Base-by-base conservation (phyloP, 2,329 filamentous ascomycete genomes). In the Gliomastix tumulicola region DNA sequence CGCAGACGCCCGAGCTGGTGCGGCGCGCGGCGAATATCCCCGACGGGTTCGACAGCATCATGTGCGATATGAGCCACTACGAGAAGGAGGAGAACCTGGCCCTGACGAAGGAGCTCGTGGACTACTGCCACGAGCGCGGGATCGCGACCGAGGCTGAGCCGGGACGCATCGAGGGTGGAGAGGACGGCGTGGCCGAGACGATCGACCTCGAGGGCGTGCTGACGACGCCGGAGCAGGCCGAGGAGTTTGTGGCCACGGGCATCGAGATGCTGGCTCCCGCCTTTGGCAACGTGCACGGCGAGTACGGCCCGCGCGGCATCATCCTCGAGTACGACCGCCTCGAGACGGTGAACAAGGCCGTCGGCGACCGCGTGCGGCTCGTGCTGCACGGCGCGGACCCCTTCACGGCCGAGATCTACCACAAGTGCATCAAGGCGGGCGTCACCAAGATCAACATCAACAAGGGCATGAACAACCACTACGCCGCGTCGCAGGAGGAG, bases 41-140 rank as follows among this genome's bases (percentile, higher is more conserved):
- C 3, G 60, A 76, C 22, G 66, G 66, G 0, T 85, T 86, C 44
- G 82, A 86, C 53, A 72, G 66, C 37, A 84, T 87, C 52, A 86
- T 87, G 82, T 75, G 86, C 0, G 83, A 87, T 56, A 87, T 87
- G 81, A 76, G 69, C 40, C 82, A 86, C 52, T 77, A 82, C 50
- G 79, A 83, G 46, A 79, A 77, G 46, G 78, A 71, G 36, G 80
- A 85, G 59, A 87, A 86, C 50, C 62, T 87, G 23, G 62, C 66
- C 2, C 66, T 71, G 52, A 84, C 79, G n/a, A 67, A 65, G 40
- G 74, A 81, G 40, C 57, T 84, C 35, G 76, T 78, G 4, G 57
- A 56, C 16, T 75, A 78, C 49, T 82, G 79, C 49, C 72, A 82
- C 48, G 73, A 61, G 41, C 62, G 71, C 21, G 79, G 79, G 1